Evolutionary conservation across 169 alveolate species (phyloP), one percentile per base, ranked within the genome.

Genomic region (Plasmodium sp.): DNA sequence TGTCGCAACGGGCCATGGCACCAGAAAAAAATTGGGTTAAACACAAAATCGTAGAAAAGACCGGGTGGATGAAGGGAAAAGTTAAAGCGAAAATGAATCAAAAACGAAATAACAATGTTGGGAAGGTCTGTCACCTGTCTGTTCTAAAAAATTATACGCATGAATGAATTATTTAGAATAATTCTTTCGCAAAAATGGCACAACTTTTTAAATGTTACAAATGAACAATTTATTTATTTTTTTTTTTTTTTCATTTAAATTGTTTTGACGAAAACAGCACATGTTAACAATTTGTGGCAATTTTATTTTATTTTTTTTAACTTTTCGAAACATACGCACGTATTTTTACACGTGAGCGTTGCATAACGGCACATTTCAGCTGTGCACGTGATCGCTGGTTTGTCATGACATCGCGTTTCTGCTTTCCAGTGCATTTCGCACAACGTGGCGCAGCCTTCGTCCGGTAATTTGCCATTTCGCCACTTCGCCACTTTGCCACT

Each of bases 351-450:
- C n/a, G 12, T 67, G 77, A 18, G 77, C 4, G 39, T 27, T 10
- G 77, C 39, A 67, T 67, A 67, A 27, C 77, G 45, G 18, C 31
- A 80, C 41, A 43, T 9, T 51, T 43, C 33, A 41, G 14, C 18
- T 12, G 84, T 41, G 58, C 51, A 80, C 14, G 14, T 80, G 14
- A 43, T 51, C 5, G 51, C 34, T 39, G 41, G 31, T 22, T 41
- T 33, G 34, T 12, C 12, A 14, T 80, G 84, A 80, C 84, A 31
- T 80, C 84, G 16, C 84, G 41, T 80, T 80, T 45, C 84, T 80
- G 84, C 84, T 33, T 80, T 45, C n/a, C 34, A 80, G 84, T 80
- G 84, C 84, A 80, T 80, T n/a, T 67, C 71, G 48, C 58, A 18
- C 27, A 22, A 22, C 14, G 14, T 67, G 39, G 33, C 77, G 36